A percentile compares a stretch with the other conserved stretches of the same genome.
Conservation (phyloP, 2,329 filamentous ascomycete species). For the Ophiostoma fasciatum region DNA sequence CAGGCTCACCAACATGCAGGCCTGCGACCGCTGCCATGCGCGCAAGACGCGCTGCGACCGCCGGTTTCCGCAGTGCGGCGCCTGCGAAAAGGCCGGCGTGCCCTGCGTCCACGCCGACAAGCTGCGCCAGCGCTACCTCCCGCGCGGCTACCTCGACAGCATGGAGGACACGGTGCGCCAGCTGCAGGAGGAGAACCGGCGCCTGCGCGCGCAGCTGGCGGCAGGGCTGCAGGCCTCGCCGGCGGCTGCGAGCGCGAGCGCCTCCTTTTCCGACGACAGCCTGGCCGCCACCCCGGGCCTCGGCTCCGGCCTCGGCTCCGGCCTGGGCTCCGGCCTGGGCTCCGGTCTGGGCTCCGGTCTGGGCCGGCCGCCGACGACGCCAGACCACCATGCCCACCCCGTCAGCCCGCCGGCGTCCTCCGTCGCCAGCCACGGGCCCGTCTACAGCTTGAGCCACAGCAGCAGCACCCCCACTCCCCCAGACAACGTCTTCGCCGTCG, state of each 20-base stretch:
- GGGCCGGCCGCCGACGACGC: not conserved
- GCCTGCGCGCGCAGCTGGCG: not conserved
- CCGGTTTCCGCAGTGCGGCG: slow-evolving; percentile 8
- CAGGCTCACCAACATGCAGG: slow-evolving; percentile 8
- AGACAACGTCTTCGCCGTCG: not conserved
- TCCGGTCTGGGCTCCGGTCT: too few relatives aligned
- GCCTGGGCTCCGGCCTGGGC: too few relatives aligned
- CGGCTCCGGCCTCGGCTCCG: too few relatives aligned
- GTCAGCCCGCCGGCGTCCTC: not conserved
- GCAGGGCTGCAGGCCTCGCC: not conserved
- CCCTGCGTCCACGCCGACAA: slow-evolving; percentile 8
- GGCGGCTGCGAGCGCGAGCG: too few relatives aligned
- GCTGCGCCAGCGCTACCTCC: slow-evolving; percentile 6
- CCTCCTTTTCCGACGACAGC: too few relatives aligned
- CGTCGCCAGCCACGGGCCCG: not conserved
- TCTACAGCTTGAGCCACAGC: too few relatives aligned
- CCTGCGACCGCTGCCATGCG: slow-evolving; percentile 10
- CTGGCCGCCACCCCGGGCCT: not conserved
- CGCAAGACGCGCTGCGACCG: slow-evolving; percentile 11
- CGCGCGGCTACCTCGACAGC: slow-evolving; percentile 9
- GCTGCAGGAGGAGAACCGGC: slow-evolving; percentile 7
- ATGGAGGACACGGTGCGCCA: slow-evolving; percentile 7
- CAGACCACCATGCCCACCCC: not conserved
- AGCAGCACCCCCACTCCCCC: too few relatives aligned
- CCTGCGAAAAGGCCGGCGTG: slow-evolving; percentile 7